Evolutionary conservation across 1,284 basidiomycete genomes (phyloP), one percentile per base, ranked within the genome.

Genomic region (Boletus holoroseus): DNA sequence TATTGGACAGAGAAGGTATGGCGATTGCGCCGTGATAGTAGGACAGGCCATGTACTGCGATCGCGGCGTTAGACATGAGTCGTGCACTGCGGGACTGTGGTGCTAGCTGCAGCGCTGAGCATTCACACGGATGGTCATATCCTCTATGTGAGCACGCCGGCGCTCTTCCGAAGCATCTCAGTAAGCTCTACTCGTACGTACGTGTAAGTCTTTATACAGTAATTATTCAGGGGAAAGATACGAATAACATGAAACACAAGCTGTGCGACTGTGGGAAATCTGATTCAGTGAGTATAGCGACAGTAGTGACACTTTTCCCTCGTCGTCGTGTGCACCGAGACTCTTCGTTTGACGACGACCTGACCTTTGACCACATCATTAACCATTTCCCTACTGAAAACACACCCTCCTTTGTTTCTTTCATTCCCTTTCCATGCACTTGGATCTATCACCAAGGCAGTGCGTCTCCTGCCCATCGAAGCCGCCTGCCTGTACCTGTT

Each of bases 11-110:
- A 1, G 88, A 77, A 5, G 78, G 74, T 6, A 58, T 49, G 44
- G 56, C 44, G 18, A 48, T 62, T 12, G 70, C 59, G 16, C 67
- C 67, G 62, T 91, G 88, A 16, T 71, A 58, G 67, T 85, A 94
- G 6, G 82, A 81, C 30, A 94, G 73, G 50, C 76, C 68, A 34
- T 73, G 64, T 55, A 83, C 77, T 49, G 76, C 71, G 60, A 92
- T 22, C 41, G 56, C 43, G 30, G 37, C 41, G 24, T 48, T 47
- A 6, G 50, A 35, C 50, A 49, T 58, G 28, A 1, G 18, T 27
- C 3, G 8, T 9, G 35, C 22, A 34, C 38, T 18, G 31, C 20
- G 18, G 15, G 9, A 22, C 13, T 5, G 12, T 22, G 9, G 22
- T 3, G 20, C 41, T n/a, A 4, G 31, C n/a, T n/a, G n/a, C n/a